Percentiles rank a stretch among this genome's conserved stretches.
These are phyloP conservation scores for Ajuga chamaepitys DNA, from an alignment of 257 asterid genomes.

Conservation along the genomic window DNA sequence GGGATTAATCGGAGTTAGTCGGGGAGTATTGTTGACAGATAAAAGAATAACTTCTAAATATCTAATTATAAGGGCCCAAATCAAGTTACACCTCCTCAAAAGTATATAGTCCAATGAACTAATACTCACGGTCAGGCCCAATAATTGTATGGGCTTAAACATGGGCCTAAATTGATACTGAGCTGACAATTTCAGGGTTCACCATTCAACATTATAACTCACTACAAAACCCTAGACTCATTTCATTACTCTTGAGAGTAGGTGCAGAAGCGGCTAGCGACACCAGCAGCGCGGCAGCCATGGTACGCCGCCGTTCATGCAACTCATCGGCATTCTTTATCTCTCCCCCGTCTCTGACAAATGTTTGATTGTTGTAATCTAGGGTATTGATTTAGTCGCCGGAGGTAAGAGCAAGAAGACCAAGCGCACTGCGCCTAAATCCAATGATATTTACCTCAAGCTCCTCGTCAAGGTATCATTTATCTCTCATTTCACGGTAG, in stretches of 20 bases:
- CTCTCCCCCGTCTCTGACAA: not conserved
- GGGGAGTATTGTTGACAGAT: too few species aligned
- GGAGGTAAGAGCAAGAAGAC: slow-evolving; percentile 95
- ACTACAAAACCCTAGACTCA: slow-evolving; percentile 30
- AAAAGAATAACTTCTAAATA: too few species aligned
- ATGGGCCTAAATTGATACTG: not conserved
- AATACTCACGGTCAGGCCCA: not conserved
- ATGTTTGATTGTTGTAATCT: slow-evolving; percentile 19
- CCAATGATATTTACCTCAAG: slow-evolving; percentile 75
- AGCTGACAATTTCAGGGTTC: not conserved
- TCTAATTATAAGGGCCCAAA: too few species aligned
- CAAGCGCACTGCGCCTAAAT: slow-evolving; percentile 70
- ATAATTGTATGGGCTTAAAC: too few species aligned
- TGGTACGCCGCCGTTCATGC: slow-evolving; percentile 21
- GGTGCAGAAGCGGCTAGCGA: slow-evolving; percentile 13
- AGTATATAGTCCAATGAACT: too few species aligned
- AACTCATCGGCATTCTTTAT: not conserved
- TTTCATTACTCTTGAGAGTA: not conserved
- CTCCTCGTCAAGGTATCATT: slow-evolving; percentile 64
- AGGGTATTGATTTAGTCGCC: slow-evolving; percentile 94
- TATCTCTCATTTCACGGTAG: not conserved
- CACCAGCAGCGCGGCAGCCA: slow-evolving; percentile 12
- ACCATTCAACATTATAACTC: not conserved
- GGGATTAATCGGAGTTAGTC: too few species aligned
- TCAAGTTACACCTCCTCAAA: too few species aligned